phyloP scores from a whole-genome alignment of 805 yeast species.

The Metschnikowia baotianmanensis region DNA sequence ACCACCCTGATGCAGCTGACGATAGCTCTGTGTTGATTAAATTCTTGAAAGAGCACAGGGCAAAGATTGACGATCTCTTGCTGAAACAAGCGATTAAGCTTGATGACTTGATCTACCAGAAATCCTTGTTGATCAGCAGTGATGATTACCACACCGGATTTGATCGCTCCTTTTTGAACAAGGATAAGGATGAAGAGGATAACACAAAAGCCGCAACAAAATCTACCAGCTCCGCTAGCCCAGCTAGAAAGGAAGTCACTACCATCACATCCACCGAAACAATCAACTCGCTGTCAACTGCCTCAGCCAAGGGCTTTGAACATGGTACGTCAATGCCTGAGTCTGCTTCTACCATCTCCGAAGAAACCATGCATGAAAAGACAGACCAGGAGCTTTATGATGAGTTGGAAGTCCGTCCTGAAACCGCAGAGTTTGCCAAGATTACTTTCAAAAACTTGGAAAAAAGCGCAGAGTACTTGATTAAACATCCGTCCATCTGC shows the following conservation, averaged over 20 bases:
- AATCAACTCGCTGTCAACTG: slow-evolving; percentile 25
- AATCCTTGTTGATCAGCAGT: slow-evolving; percentile 71
- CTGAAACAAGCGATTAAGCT: slow-evolving; percentile 64
- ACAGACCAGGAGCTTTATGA: slow-evolving; percentile 36
- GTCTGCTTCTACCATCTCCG: not conserved
- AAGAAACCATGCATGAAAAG: slow-evolving; percentile 6
- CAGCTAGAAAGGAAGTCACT: not conserved
- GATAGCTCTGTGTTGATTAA: slow-evolving; percentile 35
- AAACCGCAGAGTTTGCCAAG: slow-evolving; percentile 62
- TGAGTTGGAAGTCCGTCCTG: slow-evolving; percentile 56
- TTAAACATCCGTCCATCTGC: slow-evolving; percentile 64
- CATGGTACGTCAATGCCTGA: not conserved
- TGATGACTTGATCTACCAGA: slow-evolving; percentile 65
- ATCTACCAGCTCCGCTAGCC: not conserved
- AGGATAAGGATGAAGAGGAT: slow-evolving; percentile 33
- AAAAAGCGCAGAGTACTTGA: slow-evolving; percentile 51
- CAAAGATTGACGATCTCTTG: slow-evolving; percentile 66
- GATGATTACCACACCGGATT: slow-evolving; percentile 93
- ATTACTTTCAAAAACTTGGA: slow-evolving; percentile 49
- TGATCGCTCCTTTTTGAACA: slow-evolving; percentile 79
- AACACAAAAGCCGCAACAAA: not conserved
- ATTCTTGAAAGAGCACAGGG: slow-evolving; percentile 57
- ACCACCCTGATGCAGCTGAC: slow-evolving; percentile 48
- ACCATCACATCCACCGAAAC: slow-evolving; percentile 31
- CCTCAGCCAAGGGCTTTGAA: not conserved